Percentiles rank a stretch among this genome's conserved stretches.
phyloP scores from a whole-genome alignment of 2,329 filamentous ascomycete genomes.

The Microdochium trichocladiopsis region DNA sequence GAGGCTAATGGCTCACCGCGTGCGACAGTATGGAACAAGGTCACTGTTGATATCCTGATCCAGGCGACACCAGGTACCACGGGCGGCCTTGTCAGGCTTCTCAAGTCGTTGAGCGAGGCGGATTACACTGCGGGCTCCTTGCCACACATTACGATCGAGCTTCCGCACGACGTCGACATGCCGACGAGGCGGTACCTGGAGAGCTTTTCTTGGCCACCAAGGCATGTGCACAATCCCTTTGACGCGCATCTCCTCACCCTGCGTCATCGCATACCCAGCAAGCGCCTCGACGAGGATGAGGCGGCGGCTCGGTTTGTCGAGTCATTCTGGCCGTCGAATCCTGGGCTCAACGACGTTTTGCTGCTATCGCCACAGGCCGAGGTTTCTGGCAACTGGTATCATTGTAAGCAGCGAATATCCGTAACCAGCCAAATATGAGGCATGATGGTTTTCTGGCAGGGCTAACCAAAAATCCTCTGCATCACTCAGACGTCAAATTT shows the following conservation, averaged over 20 bases:
- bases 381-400: conserved; percentile 73
- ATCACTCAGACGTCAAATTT: conserved; percentile 62
- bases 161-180: conserved; percentile 64
- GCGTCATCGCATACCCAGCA: conserved; percentile 62
- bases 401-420: conserved; percentile 44
- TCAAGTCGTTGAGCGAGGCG: conserved; percentile 67
- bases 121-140: conserved; percentile 65
- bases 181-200: conserved; percentile 57
- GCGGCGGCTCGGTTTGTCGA: conserved; percentile 73
- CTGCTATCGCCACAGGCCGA: conserved; percentile 77
- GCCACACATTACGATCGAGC: conserved; percentile 77
- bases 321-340: conserved; percentile 73
- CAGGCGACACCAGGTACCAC: conserved; percentile 66
- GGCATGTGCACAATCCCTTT: conserved; percentile 25
- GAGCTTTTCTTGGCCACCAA: conserved; percentile 61
- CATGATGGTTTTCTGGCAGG: too few relatives aligned
- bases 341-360: conserved; percentile 66
- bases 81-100: conserved; percentile 67
- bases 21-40: conserved; percentile 63
- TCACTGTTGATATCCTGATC: conserved; percentile 75
- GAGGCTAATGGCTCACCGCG: conserved; percentile 10
- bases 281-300: conserved; percentile 57
- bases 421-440: not conserved
- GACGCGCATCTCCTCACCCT: conserved; percentile 56
- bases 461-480: not conserved